A percentile compares a stretch with the other conserved stretches of the same genome.
phyloP scores from a whole-genome alignment of 1,284 basidiomycete genomes.

The Ganoderma leucocontextum region DNA sequence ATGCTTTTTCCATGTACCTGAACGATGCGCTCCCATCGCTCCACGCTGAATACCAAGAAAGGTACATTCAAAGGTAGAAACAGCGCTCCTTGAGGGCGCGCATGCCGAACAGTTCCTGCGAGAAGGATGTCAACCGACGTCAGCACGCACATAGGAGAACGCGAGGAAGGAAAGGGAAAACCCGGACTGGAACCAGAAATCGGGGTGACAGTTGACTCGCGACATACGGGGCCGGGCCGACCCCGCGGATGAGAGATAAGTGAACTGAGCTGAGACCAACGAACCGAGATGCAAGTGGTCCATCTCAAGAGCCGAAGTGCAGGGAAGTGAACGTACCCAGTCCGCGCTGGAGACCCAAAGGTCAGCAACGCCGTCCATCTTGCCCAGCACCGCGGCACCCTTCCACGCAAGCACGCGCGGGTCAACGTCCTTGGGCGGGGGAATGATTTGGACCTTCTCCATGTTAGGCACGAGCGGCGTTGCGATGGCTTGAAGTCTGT shows the following conservation, averaged over 20 bases:
- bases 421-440: conserved; percentile 93
- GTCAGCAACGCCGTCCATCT: conserved; percentile 90
- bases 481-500: conserved; percentile 83
- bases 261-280: conserved; percentile 9
- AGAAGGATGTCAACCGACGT: conserved; percentile 22
- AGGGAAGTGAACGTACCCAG: conserved; percentile 69
- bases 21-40: not conserved
- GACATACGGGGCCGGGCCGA: not conserved
- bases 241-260: not conserved
- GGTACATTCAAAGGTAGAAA: conserved; percentile 62
- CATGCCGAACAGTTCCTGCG: conserved; percentile 79
- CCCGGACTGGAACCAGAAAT: not conserved
- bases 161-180: not conserved
- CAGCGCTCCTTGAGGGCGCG: conserved; percentile 82
- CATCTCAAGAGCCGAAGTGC: conserved; percentile 8
- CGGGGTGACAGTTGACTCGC: not conserved
- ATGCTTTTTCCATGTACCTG: not conserved
- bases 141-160: conserved; percentile 9
- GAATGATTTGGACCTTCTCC: conserved; percentile 89
- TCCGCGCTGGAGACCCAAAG: conserved; percentile 90
- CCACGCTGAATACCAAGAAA: conserved; percentile 8
- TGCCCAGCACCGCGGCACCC: conserved; percentile 92
- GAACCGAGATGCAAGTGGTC: conserved; percentile 17
- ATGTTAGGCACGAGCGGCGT: conserved; percentile 83
- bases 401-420: conserved; percentile 94